A percentile compares a stretch with the other conserved stretches of the same genome.
These are phyloP conservation scores for Exophiala xenobiotica DNA, from an alignment of 2,329 filamentous ascomycete species.

Conservation along the genomic window DNA sequence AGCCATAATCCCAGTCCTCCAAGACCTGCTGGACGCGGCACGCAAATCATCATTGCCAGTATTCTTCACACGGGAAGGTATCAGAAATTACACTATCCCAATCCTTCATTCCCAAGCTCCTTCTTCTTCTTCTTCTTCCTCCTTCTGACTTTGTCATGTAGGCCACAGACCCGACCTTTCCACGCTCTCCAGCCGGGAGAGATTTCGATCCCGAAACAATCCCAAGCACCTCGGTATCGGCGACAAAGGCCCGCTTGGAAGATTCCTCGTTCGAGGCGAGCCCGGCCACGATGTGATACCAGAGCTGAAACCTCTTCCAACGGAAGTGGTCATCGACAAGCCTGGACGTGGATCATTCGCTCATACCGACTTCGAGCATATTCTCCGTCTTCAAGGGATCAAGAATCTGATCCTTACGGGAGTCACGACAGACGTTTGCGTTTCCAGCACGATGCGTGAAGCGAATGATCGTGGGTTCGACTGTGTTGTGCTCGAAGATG, in stretches of 20 bases:
- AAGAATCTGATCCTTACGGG: constrained; percentile 55
- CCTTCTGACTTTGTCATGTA: too few species aligned
- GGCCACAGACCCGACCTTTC: constrained; percentile 55
- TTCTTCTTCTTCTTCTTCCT: constrained; percentile 31
- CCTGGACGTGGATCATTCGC: constrained; percentile 55
- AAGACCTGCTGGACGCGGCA: constrained; percentile 41
- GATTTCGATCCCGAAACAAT: constrained; percentile 54
- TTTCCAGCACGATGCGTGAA: constrained; percentile 56
- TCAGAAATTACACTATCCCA: too few species aligned
- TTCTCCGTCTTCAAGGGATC: constrained; percentile 52
- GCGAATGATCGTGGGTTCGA: constrained; percentile 58
- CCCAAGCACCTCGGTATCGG: constrained; percentile 52
- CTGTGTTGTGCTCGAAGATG: constrained; percentile 53
- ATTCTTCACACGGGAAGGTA: constrained; percentile 49
- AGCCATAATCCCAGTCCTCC: constrained; percentile 42
- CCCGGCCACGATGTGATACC: constrained; percentile 57
- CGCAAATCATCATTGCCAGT: constrained; percentile 42
- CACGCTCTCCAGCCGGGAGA: constrained; percentile 56
- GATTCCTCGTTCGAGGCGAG: constrained; percentile 59
- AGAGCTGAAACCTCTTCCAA: constrained; percentile 50
- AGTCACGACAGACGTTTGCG: constrained; percentile 58
- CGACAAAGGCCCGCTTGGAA: constrained; percentile 55
- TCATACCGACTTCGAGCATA: constrained; percentile 55
- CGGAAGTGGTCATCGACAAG: constrained; percentile 56
- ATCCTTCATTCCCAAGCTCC: too few species aligned